phyloP scores from a whole-genome alignment of 441 rosid genomes.

The Corymbia calophylla region DNA sequence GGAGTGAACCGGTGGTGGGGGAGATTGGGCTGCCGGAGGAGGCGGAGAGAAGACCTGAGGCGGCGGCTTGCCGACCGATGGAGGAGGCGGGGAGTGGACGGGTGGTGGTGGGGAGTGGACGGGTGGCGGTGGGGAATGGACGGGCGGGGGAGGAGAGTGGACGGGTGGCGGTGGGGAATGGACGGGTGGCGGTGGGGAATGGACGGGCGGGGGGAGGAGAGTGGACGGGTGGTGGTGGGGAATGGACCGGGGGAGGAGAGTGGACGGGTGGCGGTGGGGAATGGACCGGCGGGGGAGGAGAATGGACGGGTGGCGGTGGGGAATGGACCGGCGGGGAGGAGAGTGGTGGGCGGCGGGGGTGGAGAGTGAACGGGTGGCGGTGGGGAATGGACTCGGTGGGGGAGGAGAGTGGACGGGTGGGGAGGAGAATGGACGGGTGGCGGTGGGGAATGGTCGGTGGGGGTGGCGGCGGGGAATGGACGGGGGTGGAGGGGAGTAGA shows the following conservation, averaged over 20 bases:
- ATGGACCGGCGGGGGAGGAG: background rate
- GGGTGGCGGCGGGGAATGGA: slow-evolving; percentile 13
- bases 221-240: background rate
- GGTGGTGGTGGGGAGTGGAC: background rate
- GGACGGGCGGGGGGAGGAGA: background rate
- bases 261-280: background rate
- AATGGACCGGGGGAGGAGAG: background rate
- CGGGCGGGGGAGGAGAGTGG: background rate
- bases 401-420: background rate
- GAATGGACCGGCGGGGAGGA: background rate
- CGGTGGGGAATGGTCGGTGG: background rate
- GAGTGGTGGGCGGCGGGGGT: background rate
- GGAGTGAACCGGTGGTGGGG: background rate
- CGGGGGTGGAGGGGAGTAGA: background rate
- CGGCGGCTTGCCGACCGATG: background rate
- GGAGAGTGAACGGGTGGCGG: slow-evolving; percentile 1
- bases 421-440: background rate
- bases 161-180: background rate
- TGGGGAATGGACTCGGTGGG: background rate
- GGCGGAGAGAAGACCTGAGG: background rate
- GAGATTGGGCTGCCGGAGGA: background rate
- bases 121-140: background rate
- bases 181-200: background rate
- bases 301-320: background rate
- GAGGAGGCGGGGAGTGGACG: background rate